Evolutionary conservation across 352 stramenopile genomes (phyloP), one percentile per base, ranked within the genome.

Genomic region (Phytophthora palmivora): DNA sequence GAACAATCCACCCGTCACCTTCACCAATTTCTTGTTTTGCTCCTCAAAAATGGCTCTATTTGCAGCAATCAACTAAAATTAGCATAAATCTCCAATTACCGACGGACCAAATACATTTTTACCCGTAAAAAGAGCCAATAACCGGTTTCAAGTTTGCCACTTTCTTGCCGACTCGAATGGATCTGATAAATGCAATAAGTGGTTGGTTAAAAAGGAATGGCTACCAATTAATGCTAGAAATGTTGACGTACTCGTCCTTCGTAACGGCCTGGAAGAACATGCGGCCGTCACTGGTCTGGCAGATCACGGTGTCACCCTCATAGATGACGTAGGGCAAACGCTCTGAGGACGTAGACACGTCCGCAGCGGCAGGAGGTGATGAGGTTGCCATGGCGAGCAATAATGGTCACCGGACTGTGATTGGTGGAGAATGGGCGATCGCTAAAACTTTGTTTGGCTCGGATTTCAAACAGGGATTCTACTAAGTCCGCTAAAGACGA

Each of bases 281-380:
- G 30, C 87, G 81, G 8, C 82, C 84, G 28, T 95, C 87, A 53
- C 84, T 94, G 8, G 84, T 94, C 66, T 95, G 78, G 59, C 87
- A 95, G 63, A 95, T 92, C 16, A 95, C 84, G 1, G 87, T 94
- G 68, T 95, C 87, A 55, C 84, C 84, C 43, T 94, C 87, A 70
- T 92, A 88, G 56, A 95, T 95, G 57, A 91, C 68, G 51, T 93
- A 91, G 32, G 78, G 69, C 49, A 79, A 47, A 50, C 81, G 81
- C 16, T 53, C 36, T 12, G 58, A 19, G 32, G 26, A 33, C 0
- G 21, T 14, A 34, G 22, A 46, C 22, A 28, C n/a, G 28, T n/a
- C 22, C 4, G 4, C 37, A 37, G 7, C 15, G 30, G 38, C 52
- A 51, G 16, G 22, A 44, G 47, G 6, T 33, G 60, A 49, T 21